Evolutionary conservation across 208 protist species (phyloP), one percentile per base, ranked within the genome.

Genomic region (Trypanosoma caninum): DNA sequence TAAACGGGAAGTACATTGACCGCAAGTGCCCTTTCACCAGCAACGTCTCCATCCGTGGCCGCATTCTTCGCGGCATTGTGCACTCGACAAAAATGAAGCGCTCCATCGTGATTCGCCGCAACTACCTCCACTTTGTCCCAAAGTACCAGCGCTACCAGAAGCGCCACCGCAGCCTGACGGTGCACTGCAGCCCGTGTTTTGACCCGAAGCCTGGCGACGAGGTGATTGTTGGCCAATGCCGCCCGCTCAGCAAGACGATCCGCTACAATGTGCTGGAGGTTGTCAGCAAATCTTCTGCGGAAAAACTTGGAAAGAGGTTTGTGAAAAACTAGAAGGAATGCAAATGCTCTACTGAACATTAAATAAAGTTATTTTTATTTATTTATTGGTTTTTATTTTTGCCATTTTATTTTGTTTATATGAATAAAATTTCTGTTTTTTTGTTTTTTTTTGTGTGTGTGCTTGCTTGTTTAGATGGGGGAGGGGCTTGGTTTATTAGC

Each of bases 131-230:
- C 90, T 99, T 98, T 91, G 94, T 99, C 82, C 89, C 89, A 68
- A 99, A 99, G 93, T 99, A 99, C 94, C 98, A 99, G 88, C 91
- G 99, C 80, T 99, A 98, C 87, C 98, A 99, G 91, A 99, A 99
- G 97, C 95, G 98, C 70, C 99, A 99, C 93, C 98, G 91, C 64
- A 99, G 98, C 70, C 84, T 99, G 34, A 77, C 98, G 31, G 99
- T 98, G 53, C 99, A 99, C 94, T 88, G 87, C 82, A 99, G 97
- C 52, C 99, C 99, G 14, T 81, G 80, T 78, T 99, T 99, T 88
- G 91, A 97, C 74, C 83, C 99, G 28, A 97, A 98, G 75, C 91
- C 94, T 48, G 99, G 99, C 78, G 99, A 99, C 74, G 74, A 91
- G 62, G 98, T 99, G 59, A 92, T 98, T 61, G 87, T 99, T 57